A percentile compares a stretch with the other conserved stretches of the same genome.
Conservation (phyloP, 345 rosid species). For the Euphorbia peplus region DNA sequence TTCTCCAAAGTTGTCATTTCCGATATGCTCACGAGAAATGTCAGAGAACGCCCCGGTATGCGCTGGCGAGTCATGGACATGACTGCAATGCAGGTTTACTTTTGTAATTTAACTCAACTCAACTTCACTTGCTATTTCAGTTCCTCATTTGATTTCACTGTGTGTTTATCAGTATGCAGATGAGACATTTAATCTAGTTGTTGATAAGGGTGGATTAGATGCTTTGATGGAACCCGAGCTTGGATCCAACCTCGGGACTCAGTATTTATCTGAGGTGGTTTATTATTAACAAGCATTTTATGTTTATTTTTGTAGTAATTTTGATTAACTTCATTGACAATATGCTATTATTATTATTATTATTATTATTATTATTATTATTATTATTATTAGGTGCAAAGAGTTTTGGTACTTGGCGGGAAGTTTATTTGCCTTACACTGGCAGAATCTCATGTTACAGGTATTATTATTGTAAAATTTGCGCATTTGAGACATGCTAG, state of each 20-base stretch:
- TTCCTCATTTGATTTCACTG: background rate
- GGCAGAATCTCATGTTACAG: conserved; percentile 91
- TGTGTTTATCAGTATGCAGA: conserved; percentile 48
- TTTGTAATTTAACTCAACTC: background rate
- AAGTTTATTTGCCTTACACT: conserved; percentile 82
- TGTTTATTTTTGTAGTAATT: background rate
- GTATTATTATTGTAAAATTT: conserved; percentile 32
- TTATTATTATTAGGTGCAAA: conserved; percentile 53
- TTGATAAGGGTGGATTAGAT: conserved; percentile 97
- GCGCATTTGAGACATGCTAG: background rate
- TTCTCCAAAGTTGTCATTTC: conserved; percentile 87
- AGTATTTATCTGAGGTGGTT: conserved; percentile 93
- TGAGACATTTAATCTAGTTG: conserved; percentile 54
- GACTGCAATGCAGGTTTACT: conserved; percentile 65
- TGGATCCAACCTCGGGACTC: conserved; percentile 65
- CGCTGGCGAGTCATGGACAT: conserved; percentile 97
- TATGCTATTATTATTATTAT: background rate
- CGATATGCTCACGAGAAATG: conserved; percentile 84
- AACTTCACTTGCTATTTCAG: background rate
- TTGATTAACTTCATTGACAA: background rate
- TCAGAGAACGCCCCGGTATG: conserved; percentile 66
- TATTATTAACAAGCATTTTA: conserved; percentile 4
- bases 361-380: conserved; percentile 31
- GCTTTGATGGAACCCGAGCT: conserved; percentile 94
- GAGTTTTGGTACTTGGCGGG: conserved; percentile 66